phyloP scores from a whole-genome alignment of 1,284 basidiomycete species.

The Leccinum fallax region DNA sequence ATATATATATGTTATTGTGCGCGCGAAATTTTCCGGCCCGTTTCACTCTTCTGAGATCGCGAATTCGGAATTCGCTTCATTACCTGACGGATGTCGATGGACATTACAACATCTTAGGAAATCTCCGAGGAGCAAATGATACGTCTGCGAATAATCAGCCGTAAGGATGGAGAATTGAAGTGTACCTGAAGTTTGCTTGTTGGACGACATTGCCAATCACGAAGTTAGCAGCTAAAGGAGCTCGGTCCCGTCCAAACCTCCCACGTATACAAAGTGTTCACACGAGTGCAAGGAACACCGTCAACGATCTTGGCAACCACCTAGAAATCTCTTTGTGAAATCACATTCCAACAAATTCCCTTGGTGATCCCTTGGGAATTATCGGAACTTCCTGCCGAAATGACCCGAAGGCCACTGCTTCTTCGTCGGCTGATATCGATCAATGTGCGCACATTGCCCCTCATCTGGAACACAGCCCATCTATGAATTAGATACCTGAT shows the following conservation, averaged over 20 bases:
- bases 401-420: not conserved
- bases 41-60: not conserved
- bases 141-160: not conserved
- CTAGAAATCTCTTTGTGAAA: not conserved
- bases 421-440: not conserved
- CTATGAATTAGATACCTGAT: not conserved
- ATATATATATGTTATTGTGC: not conserved
- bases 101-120: not conserved
- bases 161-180: not conserved
- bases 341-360: not conserved
- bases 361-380: not conserved
- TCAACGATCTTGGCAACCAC: not conserved
- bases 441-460: not conserved
- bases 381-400: not conserved
- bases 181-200: not conserved
- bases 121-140: not conserved
- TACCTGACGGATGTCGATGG: not conserved
- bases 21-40: not conserved
- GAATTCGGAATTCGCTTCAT: conserved; percentile 24
- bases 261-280: not conserved
- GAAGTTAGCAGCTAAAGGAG: too few species aligned
- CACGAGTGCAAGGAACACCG: too few species aligned
- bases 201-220: not conserved
- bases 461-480: not conserved
- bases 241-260: not conserved